These are phyloP conservation scores for Boletus subparvulus DNA, from an alignment of 768 basidiomycete genomes.

Conservation along the genomic window DNA sequence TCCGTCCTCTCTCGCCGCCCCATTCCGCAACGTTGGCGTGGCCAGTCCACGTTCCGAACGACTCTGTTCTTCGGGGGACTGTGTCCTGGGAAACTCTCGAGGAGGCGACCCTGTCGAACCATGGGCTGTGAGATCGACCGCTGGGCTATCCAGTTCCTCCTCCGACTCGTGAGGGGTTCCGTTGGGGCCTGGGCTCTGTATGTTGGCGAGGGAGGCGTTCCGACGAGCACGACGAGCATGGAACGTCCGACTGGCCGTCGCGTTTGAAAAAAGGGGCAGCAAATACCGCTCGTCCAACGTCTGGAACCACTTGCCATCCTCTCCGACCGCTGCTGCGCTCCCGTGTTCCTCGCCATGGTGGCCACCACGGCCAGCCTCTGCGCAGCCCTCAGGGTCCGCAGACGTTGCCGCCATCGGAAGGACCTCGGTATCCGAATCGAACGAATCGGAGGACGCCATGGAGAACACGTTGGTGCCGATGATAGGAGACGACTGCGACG, in stretches of 20 bases:
- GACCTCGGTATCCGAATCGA: conserved; percentile 77
- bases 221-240: conserved; percentile 72
- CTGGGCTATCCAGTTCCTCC: conserved; percentile 42
- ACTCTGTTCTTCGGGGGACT: conserved; percentile 45
- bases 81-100: conserved; percentile 22
- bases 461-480: conserved; percentile 49
- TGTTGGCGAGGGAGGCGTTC: conserved; percentile 30
- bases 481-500: conserved; percentile 15
- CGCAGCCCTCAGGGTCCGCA: conserved; percentile 21
- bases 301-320: conserved; percentile 96
- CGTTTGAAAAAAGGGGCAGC: conserved; percentile 89
- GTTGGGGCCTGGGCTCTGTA: conserved; percentile 21
- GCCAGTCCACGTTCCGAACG: conserved; percentile 61
- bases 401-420: conserved; percentile 68
- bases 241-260: conserved; percentile 84
- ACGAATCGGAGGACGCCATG: conserved; percentile 71
- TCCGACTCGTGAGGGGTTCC: conserved; percentile 40
- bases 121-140: conserved; percentile 43
- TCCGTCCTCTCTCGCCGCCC: conserved; percentile 35
- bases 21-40: conserved; percentile 59
- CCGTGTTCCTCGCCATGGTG: conserved; percentile 3
- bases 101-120: conserved; percentile 2
- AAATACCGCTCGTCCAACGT: conserved; percentile 92
- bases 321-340: conserved; percentile 33
- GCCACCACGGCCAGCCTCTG: not conserved